Conservation (phyloP, 306 rosid genomes). For the Oemleria cerasiformis region DNA sequence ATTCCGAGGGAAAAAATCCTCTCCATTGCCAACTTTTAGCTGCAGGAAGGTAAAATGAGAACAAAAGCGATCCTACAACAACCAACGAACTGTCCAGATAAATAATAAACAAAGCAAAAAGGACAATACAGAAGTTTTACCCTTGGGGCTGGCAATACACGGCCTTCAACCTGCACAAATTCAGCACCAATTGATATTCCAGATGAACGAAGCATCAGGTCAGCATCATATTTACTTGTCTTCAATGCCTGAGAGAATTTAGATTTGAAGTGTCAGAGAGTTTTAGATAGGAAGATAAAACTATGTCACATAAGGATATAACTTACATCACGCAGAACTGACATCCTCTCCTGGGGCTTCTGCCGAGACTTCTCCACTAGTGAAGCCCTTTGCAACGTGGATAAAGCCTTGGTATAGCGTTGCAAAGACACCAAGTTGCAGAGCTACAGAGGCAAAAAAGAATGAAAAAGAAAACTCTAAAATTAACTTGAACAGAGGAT, state of each 20-base stretch:
- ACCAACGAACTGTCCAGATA: constrained; percentile 2
- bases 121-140: constrained; percentile 19
- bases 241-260: constrained; percentile 35
- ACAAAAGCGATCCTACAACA: not conserved
- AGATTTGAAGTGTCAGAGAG: not conserved
- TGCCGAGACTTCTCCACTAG: constrained; percentile 43
- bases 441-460: constrained; percentile 26
- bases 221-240: constrained; percentile 31
- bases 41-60: constrained; percentile 5
- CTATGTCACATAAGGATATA: not conserved
- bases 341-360: constrained; percentile 35
- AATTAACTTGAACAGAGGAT: not conserved
- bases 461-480: not conserved
- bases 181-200: constrained; percentile 29
- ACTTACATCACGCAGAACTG: constrained; percentile 29
- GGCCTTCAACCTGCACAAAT: constrained; percentile 32
- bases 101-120: not conserved
- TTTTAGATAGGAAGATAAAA: not conserved
- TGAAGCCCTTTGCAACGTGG: constrained; percentile 42
- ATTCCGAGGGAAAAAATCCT: constrained; percentile 21
- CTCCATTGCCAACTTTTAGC: constrained; percentile 30
- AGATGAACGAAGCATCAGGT: constrained; percentile 38
- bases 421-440: constrained; percentile 45
- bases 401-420: constrained; percentile 44
- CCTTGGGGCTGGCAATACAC: constrained; percentile 35